Evolutionary conservation across 78 protist species (phyloP).

Genomic region (Polysphondylium violaceum): DNA sequence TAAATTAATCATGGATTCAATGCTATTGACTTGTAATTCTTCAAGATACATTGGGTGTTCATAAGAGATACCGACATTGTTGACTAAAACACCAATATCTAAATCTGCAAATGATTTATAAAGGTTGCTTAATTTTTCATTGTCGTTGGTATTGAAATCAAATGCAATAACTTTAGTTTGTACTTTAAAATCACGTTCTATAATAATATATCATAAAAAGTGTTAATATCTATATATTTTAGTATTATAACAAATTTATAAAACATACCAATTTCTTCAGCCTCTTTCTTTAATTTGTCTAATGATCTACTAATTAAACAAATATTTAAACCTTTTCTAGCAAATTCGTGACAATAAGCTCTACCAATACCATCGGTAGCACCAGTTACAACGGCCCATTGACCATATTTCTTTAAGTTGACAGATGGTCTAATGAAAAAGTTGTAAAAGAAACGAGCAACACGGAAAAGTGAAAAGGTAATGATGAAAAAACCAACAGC

Average conservation of each 20-base stretch:
- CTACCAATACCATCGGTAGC: constrained; percentile 92
- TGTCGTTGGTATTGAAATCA: constrained; percentile 46
- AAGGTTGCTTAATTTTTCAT: background rate
- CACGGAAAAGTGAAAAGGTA: background rate
- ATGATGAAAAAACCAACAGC: background rate
- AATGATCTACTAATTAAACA: constrained; percentile 75
- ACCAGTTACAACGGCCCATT: constrained; percentile 89
- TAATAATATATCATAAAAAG: background rate
- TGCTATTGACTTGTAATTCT: constrained; percentile 28
- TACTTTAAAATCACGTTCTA: constrained; percentile 58
- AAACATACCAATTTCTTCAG: constrained; percentile 23
- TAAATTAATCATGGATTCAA: constrained; percentile 62
- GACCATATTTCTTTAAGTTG: constrained; percentile 80
- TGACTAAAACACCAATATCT: constrained; percentile 79
- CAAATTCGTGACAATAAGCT: constrained; percentile 82
- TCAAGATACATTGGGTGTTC: constrained; percentile 82
- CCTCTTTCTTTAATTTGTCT: constrained; percentile 23
- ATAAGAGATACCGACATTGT: constrained; percentile 88
- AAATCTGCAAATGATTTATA: background rate
- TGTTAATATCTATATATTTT: background rate
- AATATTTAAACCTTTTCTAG: constrained; percentile 79
- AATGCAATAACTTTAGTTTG: constrained; percentile 45
- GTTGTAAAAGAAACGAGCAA: constrained; percentile 21
- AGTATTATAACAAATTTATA: background rate
- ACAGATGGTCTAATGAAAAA: constrained; percentile 56